Conservation (phyloP, 2,329 filamentous ascomycete species). For the Plectosphaerella sp. region DNA sequence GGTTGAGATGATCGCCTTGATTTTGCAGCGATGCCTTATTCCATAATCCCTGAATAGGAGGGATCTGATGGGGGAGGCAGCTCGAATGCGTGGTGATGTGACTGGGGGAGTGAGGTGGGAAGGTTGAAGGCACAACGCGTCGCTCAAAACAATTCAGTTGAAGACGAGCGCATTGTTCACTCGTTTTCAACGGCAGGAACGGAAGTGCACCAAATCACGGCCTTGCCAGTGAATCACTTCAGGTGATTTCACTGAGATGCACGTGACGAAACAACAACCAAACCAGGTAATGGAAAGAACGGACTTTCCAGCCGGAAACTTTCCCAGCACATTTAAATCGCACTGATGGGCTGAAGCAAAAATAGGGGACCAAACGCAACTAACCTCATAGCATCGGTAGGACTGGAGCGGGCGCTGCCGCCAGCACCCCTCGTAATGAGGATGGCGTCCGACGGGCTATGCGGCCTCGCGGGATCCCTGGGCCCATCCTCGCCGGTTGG, state of each 20-base stretch:
- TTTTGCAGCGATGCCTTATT: too few relatives aligned
- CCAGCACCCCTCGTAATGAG: conserved; percentile 13
- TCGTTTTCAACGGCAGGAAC: neutral
- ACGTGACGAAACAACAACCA: too few relatives aligned
- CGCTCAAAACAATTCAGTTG: too few relatives aligned
- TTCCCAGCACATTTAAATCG: neutral
- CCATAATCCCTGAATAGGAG: too few relatives aligned
- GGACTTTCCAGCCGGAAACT: neutral
- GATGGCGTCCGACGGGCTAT: conserved; percentile 19
- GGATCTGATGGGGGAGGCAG: too few relatives aligned
- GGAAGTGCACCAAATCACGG: neutral
- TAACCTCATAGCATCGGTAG: conserved; percentile 11
- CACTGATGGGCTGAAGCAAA: neutral
- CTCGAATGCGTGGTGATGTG: neutral
- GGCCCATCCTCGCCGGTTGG: conserved; percentile 7
- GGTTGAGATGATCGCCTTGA: too few relatives aligned
- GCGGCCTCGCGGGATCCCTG: conserved; percentile 9
- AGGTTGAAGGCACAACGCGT: neutral
- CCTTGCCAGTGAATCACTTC: too few relatives aligned
- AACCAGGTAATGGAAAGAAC: too few relatives aligned
- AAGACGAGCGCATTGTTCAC: neutral
- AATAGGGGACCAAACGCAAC: neutral
- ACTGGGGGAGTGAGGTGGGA: neutral
- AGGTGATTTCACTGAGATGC: too few relatives aligned
- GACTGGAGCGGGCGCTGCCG: conserved; percentile 12